Evolutionary conservation across 1,139 yeast species (phyloP), one percentile per base, ranked within the genome.

Genomic region (Taphrina sp.): DNA sequence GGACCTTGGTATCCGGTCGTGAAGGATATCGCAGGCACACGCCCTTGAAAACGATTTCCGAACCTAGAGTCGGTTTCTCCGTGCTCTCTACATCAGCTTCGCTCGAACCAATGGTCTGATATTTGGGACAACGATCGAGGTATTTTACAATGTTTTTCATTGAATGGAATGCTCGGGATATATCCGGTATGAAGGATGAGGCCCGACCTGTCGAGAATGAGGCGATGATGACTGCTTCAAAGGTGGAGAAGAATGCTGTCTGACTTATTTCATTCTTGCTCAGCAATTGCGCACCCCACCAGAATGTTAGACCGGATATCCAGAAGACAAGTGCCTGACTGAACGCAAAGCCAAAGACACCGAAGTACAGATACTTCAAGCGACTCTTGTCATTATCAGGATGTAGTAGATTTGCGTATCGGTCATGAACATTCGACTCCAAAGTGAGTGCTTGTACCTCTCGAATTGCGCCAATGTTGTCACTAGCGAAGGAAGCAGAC

Each of bases 11-110:
- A 44, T 83, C 79, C 2, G 90, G 86, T 61, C 97, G 79, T 1
- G 96, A 85, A 14, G 96, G 96, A 68, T 90, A 90, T 19, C 80
- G 71, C 69, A 90, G 89, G 16, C 76, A 69, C 36, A 89, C 83
- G 61, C 83, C 72, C 38, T 78, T 75, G 66, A 89, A 83, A 49
- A 71, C 76, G 65, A 90, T 69, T 0, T 71, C 68, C 0, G 74
- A 62, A 20, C 73, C 73, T n/a, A 64, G 65, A 12, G 59, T 60
- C 16, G 64, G 59, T 23, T 53, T 53, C 24, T 64, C 58, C 43
- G 66, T 69, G 5, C 62, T 61, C 26, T 77, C 77, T 3, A 67
- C 69, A 0, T 78, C 78, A 54, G 69, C 66, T 14, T 76, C 67
- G 0, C 80, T 70, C 34, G 76, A 73, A 0, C 77, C 79, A n/a